Conservation (phyloP, 805 yeast species). For the Saccharomycopsis olivae region DNA sequence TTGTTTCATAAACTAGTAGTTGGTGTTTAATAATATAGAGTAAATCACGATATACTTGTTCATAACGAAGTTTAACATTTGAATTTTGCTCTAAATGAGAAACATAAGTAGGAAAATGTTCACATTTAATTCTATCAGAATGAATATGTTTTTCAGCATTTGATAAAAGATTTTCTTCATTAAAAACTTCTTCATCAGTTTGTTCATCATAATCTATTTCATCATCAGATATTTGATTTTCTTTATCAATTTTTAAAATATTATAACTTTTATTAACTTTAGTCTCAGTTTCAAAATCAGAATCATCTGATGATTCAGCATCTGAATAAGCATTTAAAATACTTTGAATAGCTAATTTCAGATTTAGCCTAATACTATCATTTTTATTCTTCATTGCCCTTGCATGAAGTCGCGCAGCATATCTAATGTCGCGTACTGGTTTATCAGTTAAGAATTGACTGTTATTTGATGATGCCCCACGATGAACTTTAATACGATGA, state of each 20-base stretch:
- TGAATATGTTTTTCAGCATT: not conserved
- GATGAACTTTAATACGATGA: not conserved
- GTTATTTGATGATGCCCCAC: not conserved
- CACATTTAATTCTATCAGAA: not conserved
- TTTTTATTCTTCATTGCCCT: too few species aligned
- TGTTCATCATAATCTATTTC: not conserved
- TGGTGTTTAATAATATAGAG: constrained; percentile 1
- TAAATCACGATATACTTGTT: constrained; percentile 2
- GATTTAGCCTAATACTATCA: not conserved
- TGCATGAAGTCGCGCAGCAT: not conserved
- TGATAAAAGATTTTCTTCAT: not conserved
- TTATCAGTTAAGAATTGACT: not conserved
- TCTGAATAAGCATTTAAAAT: constrained; percentile 11
- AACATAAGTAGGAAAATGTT: constrained; percentile 4
- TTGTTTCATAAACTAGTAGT: not conserved
- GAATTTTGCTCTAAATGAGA: not conserved
- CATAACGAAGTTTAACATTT: not conserved
- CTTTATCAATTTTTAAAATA: not conserved
- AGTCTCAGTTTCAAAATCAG: not conserved
- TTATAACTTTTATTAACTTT: not conserved
- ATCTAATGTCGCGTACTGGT: not conserved
- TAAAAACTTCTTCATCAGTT: constrained; percentile 1
- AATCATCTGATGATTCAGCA: constrained; percentile 3
- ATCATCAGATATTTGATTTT: not conserved
- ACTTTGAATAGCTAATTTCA: constrained; percentile 5